Evolutionary conservation across 2,329 filamentous ascomycete species (phyloP).

Genomic region (Cordyceps javanica): DNA sequence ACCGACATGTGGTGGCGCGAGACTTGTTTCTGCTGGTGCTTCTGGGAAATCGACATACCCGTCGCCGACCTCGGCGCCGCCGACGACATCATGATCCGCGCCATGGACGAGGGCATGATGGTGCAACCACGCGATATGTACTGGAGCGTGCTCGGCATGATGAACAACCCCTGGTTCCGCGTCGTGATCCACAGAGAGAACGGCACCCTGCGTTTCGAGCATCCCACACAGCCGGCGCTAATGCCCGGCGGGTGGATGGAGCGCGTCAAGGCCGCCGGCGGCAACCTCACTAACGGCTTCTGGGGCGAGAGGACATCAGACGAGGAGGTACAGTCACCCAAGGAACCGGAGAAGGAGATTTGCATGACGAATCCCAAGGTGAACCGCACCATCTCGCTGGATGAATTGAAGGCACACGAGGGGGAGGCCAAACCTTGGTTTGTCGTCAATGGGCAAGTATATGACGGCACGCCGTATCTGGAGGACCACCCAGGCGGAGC

Average conservation of each 20-base stretch:
- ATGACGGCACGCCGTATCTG: constrained; percentile 76
- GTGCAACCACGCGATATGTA: constrained; percentile 90
- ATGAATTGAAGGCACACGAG: constrained; percentile 66
- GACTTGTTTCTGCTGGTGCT: constrained; percentile 84
- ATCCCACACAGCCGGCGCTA: constrained; percentile 75
- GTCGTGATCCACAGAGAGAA: constrained; percentile 67
- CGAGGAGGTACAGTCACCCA: constrained; percentile 26
- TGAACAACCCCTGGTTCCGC: constrained; percentile 95
- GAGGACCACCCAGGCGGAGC: constrained; percentile 81
- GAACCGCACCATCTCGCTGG: constrained; percentile 56
- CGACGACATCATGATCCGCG: constrained; percentile 71
- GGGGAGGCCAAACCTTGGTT: constrained; percentile 71
- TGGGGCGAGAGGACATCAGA: constrained; percentile 71
- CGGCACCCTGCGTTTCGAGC: constrained; percentile 65
- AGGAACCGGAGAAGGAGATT: constrained; percentile 57
- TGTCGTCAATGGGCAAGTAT: constrained; percentile 80
- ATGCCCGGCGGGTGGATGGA: constrained; percentile 91
- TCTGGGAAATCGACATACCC: constrained; percentile 71
- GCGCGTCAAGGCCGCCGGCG: constrained; percentile 73
- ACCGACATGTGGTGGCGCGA: constrained; percentile 80
- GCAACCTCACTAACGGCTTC: constrained; percentile 71
- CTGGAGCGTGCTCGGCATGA: constrained; percentile 93
- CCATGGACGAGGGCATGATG: constrained; percentile 87
- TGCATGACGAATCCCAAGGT: constrained; percentile 69
- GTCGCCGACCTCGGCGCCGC: constrained; percentile 55